These are phyloP conservation scores for Suillus subalutaceus DNA, from an alignment of 768 basidiomycete genomes.

Conservation along the genomic window DNA sequence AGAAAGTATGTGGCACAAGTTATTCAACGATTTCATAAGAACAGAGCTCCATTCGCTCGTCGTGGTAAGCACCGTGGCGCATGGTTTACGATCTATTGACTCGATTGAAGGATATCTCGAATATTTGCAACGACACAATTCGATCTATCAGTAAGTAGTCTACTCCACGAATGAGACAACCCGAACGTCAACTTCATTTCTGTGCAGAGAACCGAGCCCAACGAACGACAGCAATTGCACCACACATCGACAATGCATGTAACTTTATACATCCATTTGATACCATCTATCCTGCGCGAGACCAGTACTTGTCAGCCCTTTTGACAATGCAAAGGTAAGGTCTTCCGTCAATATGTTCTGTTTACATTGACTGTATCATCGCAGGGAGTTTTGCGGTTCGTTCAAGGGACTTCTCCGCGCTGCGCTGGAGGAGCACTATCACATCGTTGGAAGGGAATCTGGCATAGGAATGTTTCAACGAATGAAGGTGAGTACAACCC, in stretches of 20 bases:
- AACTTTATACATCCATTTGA: neutral
- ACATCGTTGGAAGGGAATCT: neutral
- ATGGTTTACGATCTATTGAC: neutral
- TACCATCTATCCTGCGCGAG: neutral
- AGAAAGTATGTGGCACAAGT: neutral
- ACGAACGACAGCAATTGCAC: neutral
- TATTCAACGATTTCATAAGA: neutral
- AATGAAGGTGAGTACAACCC: conserved; percentile 4
- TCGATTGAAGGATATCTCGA: neutral
- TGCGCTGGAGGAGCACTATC: neutral
- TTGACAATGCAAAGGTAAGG: neutral
- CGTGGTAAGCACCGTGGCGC: neutral
- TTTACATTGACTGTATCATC: neutral
- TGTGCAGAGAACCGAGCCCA: conserved; percentile 1
- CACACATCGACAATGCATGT: neutral
- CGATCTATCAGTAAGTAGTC: neutral
- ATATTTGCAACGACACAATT: neutral
- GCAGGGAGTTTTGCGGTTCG: neutral
- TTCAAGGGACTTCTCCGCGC: conserved; percentile 1
- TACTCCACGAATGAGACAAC: neutral
- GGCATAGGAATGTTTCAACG: conserved; percentile 2
- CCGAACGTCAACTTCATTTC: neutral
- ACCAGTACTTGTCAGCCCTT: neutral
- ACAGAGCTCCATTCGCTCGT: neutral
- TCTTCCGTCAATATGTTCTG: neutral